Percentiles rank a stretch among this genome's conserved stretches.
Evolutionary conservation across 805 yeast species (phyloP).

Genomic region (Yarrowia divulgata): DNA sequence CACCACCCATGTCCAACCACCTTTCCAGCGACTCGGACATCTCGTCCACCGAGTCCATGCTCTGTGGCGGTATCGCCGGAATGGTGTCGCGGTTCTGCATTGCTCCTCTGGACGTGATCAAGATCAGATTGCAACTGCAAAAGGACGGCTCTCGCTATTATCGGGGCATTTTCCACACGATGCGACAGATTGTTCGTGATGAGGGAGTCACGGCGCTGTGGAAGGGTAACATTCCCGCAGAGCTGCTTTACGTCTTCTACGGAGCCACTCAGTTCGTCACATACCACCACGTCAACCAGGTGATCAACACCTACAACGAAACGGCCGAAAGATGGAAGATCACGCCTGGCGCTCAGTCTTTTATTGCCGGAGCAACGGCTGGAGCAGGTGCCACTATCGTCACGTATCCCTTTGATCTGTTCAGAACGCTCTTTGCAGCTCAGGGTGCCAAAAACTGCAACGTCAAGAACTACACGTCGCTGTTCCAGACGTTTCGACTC

Average conservation of each 20-base stretch:
- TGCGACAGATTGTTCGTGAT: conserved; percentile 56
- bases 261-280: conserved; percentile 86
- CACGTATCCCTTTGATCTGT: conserved; percentile 90
- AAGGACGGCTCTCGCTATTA: conserved; percentile 47
- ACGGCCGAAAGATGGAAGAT: conserved; percentile 44
- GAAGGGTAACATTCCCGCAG: conserved; percentile 97
- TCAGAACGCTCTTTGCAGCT: conserved; percentile 86
- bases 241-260: conserved; percentile 79
- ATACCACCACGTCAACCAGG: conserved; percentile 62
- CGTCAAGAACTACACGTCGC: conserved; percentile 45
- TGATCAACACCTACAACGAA: conserved; percentile 49
- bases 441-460: conserved; percentile 50
- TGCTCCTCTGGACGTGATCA: conserved; percentile 82
- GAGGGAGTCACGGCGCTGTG: conserved; percentile 85
- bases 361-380: conserved; percentile 74
- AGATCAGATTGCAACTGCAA: conserved; percentile 75
- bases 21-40: conserved; percentile 57
- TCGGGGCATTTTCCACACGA: conserved; percentile 51
- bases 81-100: conserved; percentile 64
- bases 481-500: conserved; percentile 47
- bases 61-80: conserved; percentile 80
- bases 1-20: conserved; percentile 42
- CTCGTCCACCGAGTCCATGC: conserved; percentile 59
- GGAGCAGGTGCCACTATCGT: conserved; percentile 75
- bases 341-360: conserved; percentile 55